Evolutionary conservation across 208 protist species (phyloP), one percentile per base, ranked within the genome.

Genomic region (Leishmania lainsoni): DNA sequence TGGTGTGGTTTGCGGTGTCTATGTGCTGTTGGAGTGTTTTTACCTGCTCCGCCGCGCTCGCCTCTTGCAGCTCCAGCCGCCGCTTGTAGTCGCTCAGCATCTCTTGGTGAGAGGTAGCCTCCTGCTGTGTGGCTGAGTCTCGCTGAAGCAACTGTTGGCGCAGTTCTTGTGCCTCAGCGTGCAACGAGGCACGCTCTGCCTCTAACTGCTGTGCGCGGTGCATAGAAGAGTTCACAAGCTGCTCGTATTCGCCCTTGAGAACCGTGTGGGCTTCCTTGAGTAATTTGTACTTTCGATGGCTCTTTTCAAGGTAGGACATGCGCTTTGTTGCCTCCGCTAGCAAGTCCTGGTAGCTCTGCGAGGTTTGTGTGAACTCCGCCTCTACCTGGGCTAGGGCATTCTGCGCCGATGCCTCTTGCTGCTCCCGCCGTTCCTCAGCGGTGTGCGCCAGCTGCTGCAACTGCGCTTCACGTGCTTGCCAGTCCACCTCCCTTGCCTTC

Each of bases 271-370:
- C 35, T 48, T 94, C 89, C 79, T 95, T 95, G 75, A 96, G 84
- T 26, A 84, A 52, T 74, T 88, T 91, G 87, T 97, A 96, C 84
- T 91, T 92, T 63, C 91, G 88, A 79, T 93, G 87, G 35, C 86
- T 75, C 80, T 91, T 89, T 83, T 96, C 92, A 29, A 94, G 84
- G 54, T 81, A 76, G 16, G 81, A 78, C 81, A 95, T 86, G 72
- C 88, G 89, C 26, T 81, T 80, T 5, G 88, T 91, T 9, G 91
- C 92, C 73, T 96, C 94, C 12, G 80, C 65, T 59, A 97, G 87
- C 61, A 97, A 76, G 71, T 85, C 74, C 63, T 96, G 87, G 79
- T 96, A 97, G 74, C 86, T 85, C 17, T 90, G 76, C 22, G 89
- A 85, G 10, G 91, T 92, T 17, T 79, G 72, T 22, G 86, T 81